A percentile compares a stretch with the other conserved stretches of the same genome.
Conservation (phyloP, 2,329 filamentous ascomycete genomes). For the Reticulascus tulasneorum region DNA sequence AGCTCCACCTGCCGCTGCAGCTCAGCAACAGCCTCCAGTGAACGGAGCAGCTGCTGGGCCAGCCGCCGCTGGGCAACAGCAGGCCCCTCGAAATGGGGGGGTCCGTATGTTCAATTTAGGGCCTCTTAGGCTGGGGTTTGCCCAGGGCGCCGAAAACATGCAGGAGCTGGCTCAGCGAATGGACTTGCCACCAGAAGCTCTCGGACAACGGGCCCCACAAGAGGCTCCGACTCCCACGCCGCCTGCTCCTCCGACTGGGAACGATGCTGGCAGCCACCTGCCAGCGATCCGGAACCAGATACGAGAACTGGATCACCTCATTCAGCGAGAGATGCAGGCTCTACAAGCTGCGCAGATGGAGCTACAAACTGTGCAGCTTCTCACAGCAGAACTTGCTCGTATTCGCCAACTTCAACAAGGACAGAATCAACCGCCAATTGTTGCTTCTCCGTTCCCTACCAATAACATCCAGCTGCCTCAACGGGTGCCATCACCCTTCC, state of each 20-base stretch:
- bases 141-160: conserved; percentile 64
- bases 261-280: conserved; percentile 27
- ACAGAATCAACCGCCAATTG: conserved; percentile 2
- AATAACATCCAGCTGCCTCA: conserved; percentile 16
- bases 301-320: conserved; percentile 61
- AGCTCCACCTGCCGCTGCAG: conserved; percentile 16
- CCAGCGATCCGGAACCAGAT: conserved; percentile 56
- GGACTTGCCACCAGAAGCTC: conserved; percentile 33
- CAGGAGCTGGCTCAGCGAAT: conserved; percentile 65
- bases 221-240: conserved; percentile 15
- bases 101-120: conserved; percentile 69
- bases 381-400: conserved; percentile 64
- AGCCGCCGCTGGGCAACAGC: conserved; percentile 20
- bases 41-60: conserved; percentile 10
- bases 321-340: conserved; percentile 62
- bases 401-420: conserved; percentile 50
- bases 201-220: conserved; percentile 5
- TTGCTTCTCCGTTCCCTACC: conserved; percentile 11
- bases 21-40: conserved; percentile 28
- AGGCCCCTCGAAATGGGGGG: conserved; percentile 28
- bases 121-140: conserved; percentile 71
- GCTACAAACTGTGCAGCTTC: conserved; percentile 60
- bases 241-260: too few species aligned
- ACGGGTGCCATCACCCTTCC: conserved; percentile 4
- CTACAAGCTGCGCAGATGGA: conserved; percentile 65